These are phyloP conservation scores for Lojkania enalia DNA, from an alignment of 2,329 filamentous ascomycete species.

Conservation along the genomic window DNA sequence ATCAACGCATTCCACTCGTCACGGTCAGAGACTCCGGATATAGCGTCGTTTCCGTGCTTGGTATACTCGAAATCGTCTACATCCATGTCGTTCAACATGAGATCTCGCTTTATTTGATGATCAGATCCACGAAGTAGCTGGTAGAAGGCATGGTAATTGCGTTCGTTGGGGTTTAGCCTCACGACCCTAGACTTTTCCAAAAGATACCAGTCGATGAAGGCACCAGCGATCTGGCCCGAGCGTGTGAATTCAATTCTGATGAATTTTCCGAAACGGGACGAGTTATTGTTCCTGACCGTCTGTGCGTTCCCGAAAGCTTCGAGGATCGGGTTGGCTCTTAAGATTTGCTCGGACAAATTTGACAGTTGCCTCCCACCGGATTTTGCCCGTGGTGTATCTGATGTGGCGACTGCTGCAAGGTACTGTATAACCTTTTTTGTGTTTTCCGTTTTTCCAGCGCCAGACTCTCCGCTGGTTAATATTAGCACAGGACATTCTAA, in stretches of 20 bases:
- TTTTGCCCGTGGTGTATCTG: slow-evolving; percentile 68
- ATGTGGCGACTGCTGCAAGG: slow-evolving; percentile 87
- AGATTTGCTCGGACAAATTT: slow-evolving; percentile 92
- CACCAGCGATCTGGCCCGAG: slow-evolving; percentile 86
- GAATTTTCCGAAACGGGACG: slow-evolving; percentile 97
- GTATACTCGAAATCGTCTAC: slow-evolving; percentile 93
- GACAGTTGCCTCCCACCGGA: slow-evolving; percentile 70
- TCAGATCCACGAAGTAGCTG: slow-evolving; percentile 88
- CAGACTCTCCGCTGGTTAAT: slow-evolving; percentile 74
- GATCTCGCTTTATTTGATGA: slow-evolving; percentile 69
- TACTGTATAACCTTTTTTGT: slow-evolving; percentile 99
- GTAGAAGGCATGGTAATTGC: slow-evolving; percentile 98
- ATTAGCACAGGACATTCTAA: slow-evolving; percentile 19
- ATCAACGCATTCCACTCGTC: slow-evolving; percentile 89
- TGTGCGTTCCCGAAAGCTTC: slow-evolving; percentile 98
- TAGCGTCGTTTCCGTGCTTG: slow-evolving; percentile 85
- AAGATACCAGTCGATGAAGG: slow-evolving; percentile 98
- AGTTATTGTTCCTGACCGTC: slow-evolving; percentile 97
- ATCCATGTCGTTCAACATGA: slow-evolving; percentile 73
- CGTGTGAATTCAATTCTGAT: slow-evolving; percentile 95
- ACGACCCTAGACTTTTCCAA: slow-evolving; percentile 98
- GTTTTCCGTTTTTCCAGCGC: slow-evolving; percentile 97
- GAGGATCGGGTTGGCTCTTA: slow-evolving; percentile 93
- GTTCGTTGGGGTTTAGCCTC: slow-evolving; percentile 80
- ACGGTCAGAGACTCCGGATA: slow-evolving; percentile 83